These are phyloP conservation scores for Clonostachys solani DNA, from an alignment of 2,329 filamentous ascomycete genomes.

Conservation along the genomic window DNA sequence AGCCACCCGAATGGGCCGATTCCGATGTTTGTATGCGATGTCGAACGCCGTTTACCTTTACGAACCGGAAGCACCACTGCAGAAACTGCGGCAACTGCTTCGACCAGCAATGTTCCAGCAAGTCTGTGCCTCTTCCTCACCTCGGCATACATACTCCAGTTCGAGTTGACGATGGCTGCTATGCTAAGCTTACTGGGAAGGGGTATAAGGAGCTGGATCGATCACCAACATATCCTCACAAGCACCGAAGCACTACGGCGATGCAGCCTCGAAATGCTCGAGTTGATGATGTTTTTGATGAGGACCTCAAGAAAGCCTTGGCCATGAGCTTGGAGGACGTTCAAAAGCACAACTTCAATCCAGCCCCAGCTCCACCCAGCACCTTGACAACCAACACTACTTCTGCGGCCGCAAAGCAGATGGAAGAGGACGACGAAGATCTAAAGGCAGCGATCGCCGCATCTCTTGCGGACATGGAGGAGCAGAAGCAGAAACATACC, in stretches of 20 bases:
- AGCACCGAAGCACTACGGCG: slow-evolving; percentile 57
- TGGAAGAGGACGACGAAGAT: slow-evolving; percentile 88
- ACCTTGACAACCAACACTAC: slow-evolving; percentile 27
- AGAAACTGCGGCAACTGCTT: slow-evolving; percentile 98
- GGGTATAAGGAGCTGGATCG: slow-evolving; percentile 34
- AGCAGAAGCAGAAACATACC: slow-evolving; percentile 90
- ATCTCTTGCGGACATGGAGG: slow-evolving; percentile 93
- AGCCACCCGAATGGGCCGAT: slow-evolving; percentile 97
- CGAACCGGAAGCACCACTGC: slow-evolving; percentile 97
- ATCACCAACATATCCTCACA: slow-evolving; percentile 48
- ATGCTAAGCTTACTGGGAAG: slow-evolving; percentile 81
- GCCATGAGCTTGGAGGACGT: slow-evolving; percentile 97
- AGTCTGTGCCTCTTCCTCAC: slow-evolving; percentile 82
- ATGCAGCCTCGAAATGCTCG: slow-evolving; percentile 92
- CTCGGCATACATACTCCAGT: slow-evolving; percentile 89
- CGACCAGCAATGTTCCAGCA: slow-evolving; percentile 90
- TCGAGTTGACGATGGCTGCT: slow-evolving; percentile 93
- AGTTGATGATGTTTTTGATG: slow-evolving; percentile 87
- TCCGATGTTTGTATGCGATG: slow-evolving; percentile 99
- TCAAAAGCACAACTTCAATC: slow-evolving; percentile 65
- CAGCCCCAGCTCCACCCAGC: slow-evolving; percentile 32
- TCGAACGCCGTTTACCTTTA: slow-evolving; percentile 91
- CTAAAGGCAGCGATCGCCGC: slow-evolving; percentile 93
- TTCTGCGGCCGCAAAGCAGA: slow-evolving; percentile 32
- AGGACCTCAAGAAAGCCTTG: slow-evolving; percentile 87